A percentile compares a stretch with the other conserved stretches of the same genome.
These are phyloP conservation scores for Linum tenue DNA, from an alignment of 345 rosid species.

Conservation along the genomic window DNA sequence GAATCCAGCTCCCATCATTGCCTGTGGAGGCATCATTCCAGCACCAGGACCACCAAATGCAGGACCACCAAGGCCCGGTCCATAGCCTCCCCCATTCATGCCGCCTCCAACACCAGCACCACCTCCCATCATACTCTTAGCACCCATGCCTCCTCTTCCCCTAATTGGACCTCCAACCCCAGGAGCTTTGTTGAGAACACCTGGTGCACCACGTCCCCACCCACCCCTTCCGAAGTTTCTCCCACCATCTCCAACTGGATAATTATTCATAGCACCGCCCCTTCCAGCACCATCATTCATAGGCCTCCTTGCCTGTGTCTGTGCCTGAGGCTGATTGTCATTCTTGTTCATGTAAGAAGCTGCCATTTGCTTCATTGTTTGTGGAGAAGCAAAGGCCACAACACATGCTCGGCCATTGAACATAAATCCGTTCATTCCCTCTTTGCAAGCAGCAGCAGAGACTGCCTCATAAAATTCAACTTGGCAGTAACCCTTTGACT, in stretches of 20 bases:
- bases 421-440: constrained; percentile 61
- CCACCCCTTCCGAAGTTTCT: constrained; percentile 71
- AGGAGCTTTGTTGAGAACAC: constrained; percentile 43
- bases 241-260: constrained; percentile 60
- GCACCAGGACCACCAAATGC: constrained; percentile 51
- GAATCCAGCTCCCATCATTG: constrained; percentile 73
- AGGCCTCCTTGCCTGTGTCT: constrained; percentile 59
- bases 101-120: constrained; percentile 33
- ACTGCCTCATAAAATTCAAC: constrained; percentile 63
- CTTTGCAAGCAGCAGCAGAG: constrained; percentile 73
- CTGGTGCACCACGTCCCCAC: constrained; percentile 70
- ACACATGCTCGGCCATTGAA: constrained; percentile 78
- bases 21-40: constrained; percentile 71
- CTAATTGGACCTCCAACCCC: constrained; percentile 59
- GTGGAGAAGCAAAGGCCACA: constrained; percentile 80
- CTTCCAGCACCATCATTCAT: constrained; percentile 54
- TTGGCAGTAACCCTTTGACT: constrained; percentile 88
- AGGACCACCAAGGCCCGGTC: constrained; percentile 64
- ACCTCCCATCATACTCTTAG: constrained; percentile 46
- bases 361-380: constrained; percentile 76
- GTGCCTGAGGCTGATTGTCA: constrained; percentile 58
- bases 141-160: constrained; percentile 53
- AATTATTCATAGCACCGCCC: constrained; percentile 52
- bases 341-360: constrained; percentile 53
- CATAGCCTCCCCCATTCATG: constrained; percentile 51